A percentile compares a stretch with the other conserved stretches of the same genome.
These are phyloP conservation scores for Mixia osmundae DNA, from an alignment of 1,284 basidiomycete species.

Conservation along the genomic window DNA sequence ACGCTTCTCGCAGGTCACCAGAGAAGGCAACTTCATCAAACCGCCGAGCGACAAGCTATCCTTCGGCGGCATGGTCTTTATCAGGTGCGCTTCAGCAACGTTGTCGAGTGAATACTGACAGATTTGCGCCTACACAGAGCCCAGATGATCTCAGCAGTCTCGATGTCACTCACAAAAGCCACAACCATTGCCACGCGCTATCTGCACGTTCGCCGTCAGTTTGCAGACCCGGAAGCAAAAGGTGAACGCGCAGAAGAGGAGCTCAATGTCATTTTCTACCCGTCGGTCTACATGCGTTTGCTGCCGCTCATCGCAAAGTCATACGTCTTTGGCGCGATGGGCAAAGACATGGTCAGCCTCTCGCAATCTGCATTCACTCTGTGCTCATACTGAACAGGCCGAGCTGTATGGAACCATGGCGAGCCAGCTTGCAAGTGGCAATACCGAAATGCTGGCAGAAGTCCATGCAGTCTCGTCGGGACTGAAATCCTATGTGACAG, in stretches of 20 bases:
- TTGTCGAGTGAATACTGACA: neutral
- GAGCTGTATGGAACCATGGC: constrained; percentile 30
- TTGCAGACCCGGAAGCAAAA: constrained; percentile 24
- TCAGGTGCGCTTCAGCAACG: constrained; percentile 12
- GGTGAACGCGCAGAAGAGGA: constrained; percentile 33
- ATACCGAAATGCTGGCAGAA: constrained; percentile 33
- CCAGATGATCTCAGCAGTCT: constrained; percentile 30
- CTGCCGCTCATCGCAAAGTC: constrained; percentile 42
- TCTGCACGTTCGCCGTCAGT: constrained; percentile 43
- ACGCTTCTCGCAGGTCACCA: constrained; percentile 44
- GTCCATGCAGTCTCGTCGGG: constrained; percentile 46
- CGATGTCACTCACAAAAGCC: constrained; percentile 23
- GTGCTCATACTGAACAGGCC: no score
- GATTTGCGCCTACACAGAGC: constrained; percentile 7
- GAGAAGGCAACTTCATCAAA: constrained; percentile 39
- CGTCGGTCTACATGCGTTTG: constrained; percentile 42
- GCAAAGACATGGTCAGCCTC: constrained; percentile 36
- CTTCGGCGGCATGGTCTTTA: constrained; percentile 37
- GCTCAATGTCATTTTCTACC: constrained; percentile 40
- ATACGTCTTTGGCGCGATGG: constrained; percentile 45
- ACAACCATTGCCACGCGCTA: constrained; percentile 51
- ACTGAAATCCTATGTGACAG: constrained; percentile 39
- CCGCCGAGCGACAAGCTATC: constrained; percentile 49
- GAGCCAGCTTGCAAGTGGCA: constrained; percentile 31
- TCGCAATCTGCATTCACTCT: no score